A percentile compares a stretch with the other conserved stretches of the same genome.
Evolutionary conservation across 768 basidiomycete genomes (phyloP).

Genomic region (Russula vinacea): DNA sequence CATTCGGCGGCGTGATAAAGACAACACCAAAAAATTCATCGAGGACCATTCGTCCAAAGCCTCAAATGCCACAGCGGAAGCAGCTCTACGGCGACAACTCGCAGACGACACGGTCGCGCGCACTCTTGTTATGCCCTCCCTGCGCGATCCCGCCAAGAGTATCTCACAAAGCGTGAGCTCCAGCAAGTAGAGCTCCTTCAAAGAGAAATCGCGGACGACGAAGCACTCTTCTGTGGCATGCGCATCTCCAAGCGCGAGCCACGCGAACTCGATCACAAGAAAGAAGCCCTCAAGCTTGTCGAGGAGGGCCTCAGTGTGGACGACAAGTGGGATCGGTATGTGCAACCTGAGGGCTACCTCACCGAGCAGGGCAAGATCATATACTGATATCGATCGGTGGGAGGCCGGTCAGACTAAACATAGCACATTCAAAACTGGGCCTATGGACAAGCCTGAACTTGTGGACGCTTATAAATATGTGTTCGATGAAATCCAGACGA

Average conservation of each 20-base stretch:
- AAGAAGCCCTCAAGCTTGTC: slow-evolving; percentile 84
- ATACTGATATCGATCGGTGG: slow-evolving; percentile 98
- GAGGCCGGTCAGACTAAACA: slow-evolving; percentile 87
- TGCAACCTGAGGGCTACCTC: slow-evolving; percentile 95
- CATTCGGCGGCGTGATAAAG: slow-evolving; percentile 75
- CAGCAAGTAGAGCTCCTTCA: slow-evolving; percentile 93
- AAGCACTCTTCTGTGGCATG: slow-evolving; percentile 87
- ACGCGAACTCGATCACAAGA: slow-evolving; percentile 83
- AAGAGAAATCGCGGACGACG: slow-evolving; percentile 92
- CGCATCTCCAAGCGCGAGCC: slow-evolving; percentile 81
- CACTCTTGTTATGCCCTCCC: slow-evolving; percentile 56
- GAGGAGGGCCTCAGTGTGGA: slow-evolving; percentile 93
- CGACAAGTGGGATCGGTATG: slow-evolving; percentile 93
- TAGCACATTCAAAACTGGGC: slow-evolving; percentile 87
- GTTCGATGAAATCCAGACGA: slow-evolving; percentile 96
- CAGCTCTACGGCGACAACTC: slow-evolving; percentile 71
- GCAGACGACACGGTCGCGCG: slow-evolving; percentile 59
- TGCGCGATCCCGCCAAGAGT: slow-evolving; percentile 93
- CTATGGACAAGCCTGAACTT: slow-evolving; percentile 80
- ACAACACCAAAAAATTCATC: slow-evolving; percentile 85
- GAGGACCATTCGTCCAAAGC: slow-evolving; percentile 85
- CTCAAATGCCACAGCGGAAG: slow-evolving; percentile 74
- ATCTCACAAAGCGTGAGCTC: slow-evolving; percentile 92
- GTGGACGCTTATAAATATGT: slow-evolving; percentile 94
- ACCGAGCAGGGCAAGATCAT: slow-evolving; percentile 97